A percentile compares a stretch with the other conserved stretches of the same genome.
These are phyloP conservation scores for Chlorokybus atmophyticus DNA, from an alignment of 139 green algal species.

Conservation along the genomic window DNA sequence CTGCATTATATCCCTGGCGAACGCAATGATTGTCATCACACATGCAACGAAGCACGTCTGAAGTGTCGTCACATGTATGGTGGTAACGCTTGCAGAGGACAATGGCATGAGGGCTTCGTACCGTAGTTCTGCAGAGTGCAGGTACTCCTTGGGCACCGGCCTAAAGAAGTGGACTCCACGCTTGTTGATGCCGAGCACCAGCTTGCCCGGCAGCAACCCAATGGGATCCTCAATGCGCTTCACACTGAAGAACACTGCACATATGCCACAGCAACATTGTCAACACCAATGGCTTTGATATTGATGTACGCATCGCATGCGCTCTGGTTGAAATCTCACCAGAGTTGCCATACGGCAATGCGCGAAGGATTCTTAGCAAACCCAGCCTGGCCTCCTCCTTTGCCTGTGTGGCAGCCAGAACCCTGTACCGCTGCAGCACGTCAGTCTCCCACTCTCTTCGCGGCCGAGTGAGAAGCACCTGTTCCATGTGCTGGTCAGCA, in stretches of 20 bases:
- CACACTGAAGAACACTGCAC: slow-evolving; percentile 66
- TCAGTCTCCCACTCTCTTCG: slow-evolving; percentile 65
- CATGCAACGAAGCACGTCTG: no score
- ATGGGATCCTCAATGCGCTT: slow-evolving; percentile 88
- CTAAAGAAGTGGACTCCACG: slow-evolving; percentile 68
- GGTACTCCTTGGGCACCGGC: slow-evolving; percentile 89
- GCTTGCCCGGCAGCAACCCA: slow-evolving; percentile 75
- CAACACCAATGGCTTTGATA: no score
- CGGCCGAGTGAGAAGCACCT: slow-evolving; percentile 52
- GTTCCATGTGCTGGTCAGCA: no score
- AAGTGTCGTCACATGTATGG: no score
- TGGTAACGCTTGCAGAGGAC: no score
- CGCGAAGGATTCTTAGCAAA: slow-evolving; percentile 85
- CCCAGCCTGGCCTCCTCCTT: slow-evolving; percentile 80
- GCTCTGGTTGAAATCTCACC: no score
- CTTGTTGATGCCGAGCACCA: slow-evolving; percentile 97
- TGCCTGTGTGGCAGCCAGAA: slow-evolving; percentile 48
- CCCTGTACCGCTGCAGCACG: slow-evolving; percentile 57
- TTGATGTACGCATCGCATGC: no score
- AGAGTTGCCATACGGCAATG: slow-evolving; percentile 76
- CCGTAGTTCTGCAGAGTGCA: slow-evolving; percentile 85
- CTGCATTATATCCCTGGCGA: no score
- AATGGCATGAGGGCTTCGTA: no score
- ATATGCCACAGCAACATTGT: no score
- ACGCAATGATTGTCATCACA: no score